phyloP scores from a whole-genome alignment of 306 rosid genomes.

The Lupinus albus region DNA sequence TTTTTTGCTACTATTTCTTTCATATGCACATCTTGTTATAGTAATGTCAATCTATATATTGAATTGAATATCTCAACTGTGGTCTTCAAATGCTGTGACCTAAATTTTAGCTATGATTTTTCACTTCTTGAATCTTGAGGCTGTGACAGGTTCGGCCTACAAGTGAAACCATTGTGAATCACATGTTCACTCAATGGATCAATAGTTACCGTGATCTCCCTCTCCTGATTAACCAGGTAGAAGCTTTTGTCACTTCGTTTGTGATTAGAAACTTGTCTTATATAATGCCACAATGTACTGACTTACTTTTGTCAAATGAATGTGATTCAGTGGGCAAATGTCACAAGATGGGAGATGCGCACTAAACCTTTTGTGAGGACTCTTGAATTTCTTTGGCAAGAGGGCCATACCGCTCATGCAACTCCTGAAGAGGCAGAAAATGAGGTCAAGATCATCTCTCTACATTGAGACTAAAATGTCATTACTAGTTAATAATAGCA shows the following conservation, averaged over 20 bases:
- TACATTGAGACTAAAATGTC: not conserved
- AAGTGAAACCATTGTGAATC: constrained; percentile 95
- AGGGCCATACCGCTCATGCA: constrained; percentile 97
- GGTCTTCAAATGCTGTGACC: constrained; percentile 50
- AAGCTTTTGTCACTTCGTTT: constrained; percentile 27
- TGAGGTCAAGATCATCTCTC: constrained; percentile 62
- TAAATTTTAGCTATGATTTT: constrained; percentile 81
- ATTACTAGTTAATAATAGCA: not conserved
- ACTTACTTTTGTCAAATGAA: constrained; percentile 30
- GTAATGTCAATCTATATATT: not conserved
- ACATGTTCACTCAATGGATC: constrained; percentile 98
- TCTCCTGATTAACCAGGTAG: constrained; percentile 85
- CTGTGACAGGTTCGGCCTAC: constrained; percentile 95
- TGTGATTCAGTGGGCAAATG: constrained; percentile 85
- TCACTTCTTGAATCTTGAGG: constrained; percentile 64
- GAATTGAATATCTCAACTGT: constrained; percentile 30
- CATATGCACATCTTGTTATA: not conserved
- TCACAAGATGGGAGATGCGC: constrained; percentile 99
- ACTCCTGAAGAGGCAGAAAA: constrained; percentile 89
- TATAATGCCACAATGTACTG: constrained; percentile 5
- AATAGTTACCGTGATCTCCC: constrained; percentile 98
- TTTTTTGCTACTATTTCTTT: constrained; percentile 10
- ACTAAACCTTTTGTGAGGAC: constrained; percentile 95
- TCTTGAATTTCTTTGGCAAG: constrained; percentile 98
- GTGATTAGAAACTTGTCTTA: not conserved